Evolutionary conservation across 2,329 filamentous ascomycete genomes (phyloP), one percentile per base, ranked within the genome.

Genomic region (Mariannaea sp.): DNA sequence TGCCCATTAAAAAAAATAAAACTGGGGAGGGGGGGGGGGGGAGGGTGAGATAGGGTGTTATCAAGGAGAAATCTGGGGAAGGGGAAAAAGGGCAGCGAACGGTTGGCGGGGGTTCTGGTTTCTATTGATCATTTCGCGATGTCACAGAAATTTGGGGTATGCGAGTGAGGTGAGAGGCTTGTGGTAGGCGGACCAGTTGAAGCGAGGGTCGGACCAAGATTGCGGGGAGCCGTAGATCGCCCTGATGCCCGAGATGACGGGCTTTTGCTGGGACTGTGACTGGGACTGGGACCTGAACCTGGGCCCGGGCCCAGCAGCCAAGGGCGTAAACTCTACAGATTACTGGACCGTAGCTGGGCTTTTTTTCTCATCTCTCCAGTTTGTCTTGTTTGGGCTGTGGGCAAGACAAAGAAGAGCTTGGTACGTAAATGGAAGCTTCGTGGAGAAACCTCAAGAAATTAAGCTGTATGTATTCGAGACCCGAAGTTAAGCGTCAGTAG

Each of bases 181-280:
- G 22, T 24, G 22, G 5, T 5, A 24, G 8, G 22, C 8, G 22
- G 5, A 8, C 22, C 8, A 5, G 22, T 24, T 24, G n/a, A n/a
- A 49, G 24, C n/a, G 36, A 65, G 41, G 46, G 40, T 42, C 44
- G 39, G 51, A 42, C 42, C 44, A 55, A 45, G 55, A 61, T 62
- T 62, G 62, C 62, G 62, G 62, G 62, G 58, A 61, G 59, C 55
- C 55, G 62, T 50, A 65, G 62, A 65, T 65, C 62, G 64, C 22
- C 22, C 49, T 49, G 56, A 33, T 33, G 55, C 16, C 52, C 57
- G 52, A 49, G 52, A 50, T 38, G 46, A 49, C 5, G n/a, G n/a
- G n/a, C n/a, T n/a, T n/a, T n/a, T n/a, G n/a, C n/a, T n/a, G n/a
- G n/a, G 53, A 51, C 39, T 41, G 44, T 19, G 26, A 45, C 51